A percentile compares a stretch with the other conserved stretches of the same genome.
phyloP scores from a whole-genome alignment of 1,284 basidiomycete species.

The Moesziomyces parantarcticus region DNA sequence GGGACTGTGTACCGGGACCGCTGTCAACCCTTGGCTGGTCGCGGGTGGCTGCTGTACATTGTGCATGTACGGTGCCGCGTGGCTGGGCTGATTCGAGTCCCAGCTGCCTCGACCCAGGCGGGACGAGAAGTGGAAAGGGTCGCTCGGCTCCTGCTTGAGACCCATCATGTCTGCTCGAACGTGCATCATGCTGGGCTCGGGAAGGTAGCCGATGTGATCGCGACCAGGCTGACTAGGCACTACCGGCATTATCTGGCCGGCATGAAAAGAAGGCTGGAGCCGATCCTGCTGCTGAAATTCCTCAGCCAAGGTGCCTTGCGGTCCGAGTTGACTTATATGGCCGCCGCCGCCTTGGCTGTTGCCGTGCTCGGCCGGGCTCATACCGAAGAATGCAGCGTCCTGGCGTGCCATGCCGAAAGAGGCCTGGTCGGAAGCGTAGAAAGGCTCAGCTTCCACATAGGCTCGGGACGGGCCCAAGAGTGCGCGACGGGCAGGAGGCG shows the following conservation, averaged over 20 bases:
- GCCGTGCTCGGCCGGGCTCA: slow-evolving; percentile 11
- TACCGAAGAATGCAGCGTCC: slow-evolving; percentile 14
- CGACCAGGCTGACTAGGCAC: slow-evolving; percentile 40
- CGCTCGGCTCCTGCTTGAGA: slow-evolving; percentile 29
- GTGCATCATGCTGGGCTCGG: slow-evolving; percentile 8
- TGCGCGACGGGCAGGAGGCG: slow-evolving; percentile 23
- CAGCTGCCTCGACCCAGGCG: slow-evolving; percentile 35
- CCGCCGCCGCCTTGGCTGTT: slow-evolving; percentile 3
- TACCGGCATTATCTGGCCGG: slow-evolving; percentile 12
- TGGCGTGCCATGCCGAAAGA: slow-evolving; percentile 19
- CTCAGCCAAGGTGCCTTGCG: slow-evolving; percentile 8
- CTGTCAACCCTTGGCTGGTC: slow-evolving; percentile 40
- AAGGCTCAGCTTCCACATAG: slow-evolving; percentile 9
- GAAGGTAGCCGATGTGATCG: slow-evolving; percentile 7
- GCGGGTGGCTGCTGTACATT: slow-evolving; percentile 34
- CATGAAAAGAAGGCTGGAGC: slow-evolving; percentile 20
- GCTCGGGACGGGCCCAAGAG: slow-evolving; percentile 8
- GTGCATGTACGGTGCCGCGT: slow-evolving; percentile 17
- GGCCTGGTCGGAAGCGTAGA: slow-evolving; percentile 9
- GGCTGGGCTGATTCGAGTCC: slow-evolving; percentile 43
- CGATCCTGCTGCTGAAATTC: slow-evolving; percentile 5
- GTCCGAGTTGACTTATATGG: slow-evolving; percentile 9
- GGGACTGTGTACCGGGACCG: slow-evolving; percentile 32
- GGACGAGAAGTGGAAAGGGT: slow-evolving; percentile 41
- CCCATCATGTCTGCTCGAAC: slow-evolving; percentile 7